phyloP scores from a whole-genome alignment of 2,329 filamentous ascomycete species.

The Penicillium polonicum region DNA sequence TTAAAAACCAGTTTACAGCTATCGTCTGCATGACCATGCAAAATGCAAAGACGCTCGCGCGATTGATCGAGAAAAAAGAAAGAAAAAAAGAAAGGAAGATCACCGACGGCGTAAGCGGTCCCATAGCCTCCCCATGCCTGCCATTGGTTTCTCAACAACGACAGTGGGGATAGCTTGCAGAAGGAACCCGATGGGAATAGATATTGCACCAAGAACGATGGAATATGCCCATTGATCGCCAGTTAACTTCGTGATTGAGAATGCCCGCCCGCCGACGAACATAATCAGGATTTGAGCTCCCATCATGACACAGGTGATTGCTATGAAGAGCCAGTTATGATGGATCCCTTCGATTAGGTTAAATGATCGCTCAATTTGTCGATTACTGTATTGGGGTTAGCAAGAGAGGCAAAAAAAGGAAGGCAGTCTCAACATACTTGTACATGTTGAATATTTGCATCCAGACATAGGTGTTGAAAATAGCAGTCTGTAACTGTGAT shows the following conservation, averaged over 20 bases:
- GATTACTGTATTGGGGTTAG: slow-evolving; percentile 41
- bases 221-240: slow-evolving; percentile 57
- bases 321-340: slow-evolving; percentile 58
- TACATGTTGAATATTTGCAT: slow-evolving; percentile 71
- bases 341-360: slow-evolving; percentile 61
- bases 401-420: too few species aligned
- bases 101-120: neutral
- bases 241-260: slow-evolving; percentile 52
- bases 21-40: neutral
- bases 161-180: slow-evolving; percentile 1
- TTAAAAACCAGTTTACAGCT: neutral
- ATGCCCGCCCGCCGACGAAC: slow-evolving; percentile 57
- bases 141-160: slow-evolving; percentile 6
- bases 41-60: neutral
- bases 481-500: slow-evolving; percentile 56
- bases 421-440: slow-evolving; percentile 43
- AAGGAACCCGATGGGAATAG: slow-evolving; percentile 47
- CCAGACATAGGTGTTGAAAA: slow-evolving; percentile 72
- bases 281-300: slow-evolving; percentile 58
- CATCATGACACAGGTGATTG: slow-evolving; percentile 58
- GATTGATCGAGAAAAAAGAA: neutral
- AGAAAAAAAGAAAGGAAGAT: neutral
- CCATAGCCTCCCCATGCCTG: neutral
- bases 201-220: slow-evolving; percentile 50
- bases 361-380: slow-evolving; percentile 62